Evolutionary conservation across 208 protist genomes (phyloP).

Genomic region (Naegleria fowleri): DNA sequence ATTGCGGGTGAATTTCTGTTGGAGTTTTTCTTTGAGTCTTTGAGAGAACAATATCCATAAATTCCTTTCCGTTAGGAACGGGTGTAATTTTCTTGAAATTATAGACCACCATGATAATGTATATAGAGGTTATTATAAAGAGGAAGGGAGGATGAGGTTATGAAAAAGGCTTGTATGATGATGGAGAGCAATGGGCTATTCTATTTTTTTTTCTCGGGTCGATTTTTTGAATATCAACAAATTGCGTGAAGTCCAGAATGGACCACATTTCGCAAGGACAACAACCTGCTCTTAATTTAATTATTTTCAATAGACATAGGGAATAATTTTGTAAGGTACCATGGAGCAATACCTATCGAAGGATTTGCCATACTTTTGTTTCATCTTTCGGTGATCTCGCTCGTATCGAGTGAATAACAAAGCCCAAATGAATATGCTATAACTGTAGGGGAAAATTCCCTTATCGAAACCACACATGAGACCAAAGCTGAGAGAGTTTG

Average conservation of each 20-base stretch:
- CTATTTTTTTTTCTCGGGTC: too few species aligned
- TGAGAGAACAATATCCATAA: conserved; percentile 98
- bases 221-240: too few species aligned
- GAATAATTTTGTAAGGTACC: not conserved
- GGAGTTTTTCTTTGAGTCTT: conserved; percentile 99
- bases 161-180: too few species aligned
- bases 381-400: not conserved
- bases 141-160: too few species aligned
- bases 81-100: conserved; percentile 47
- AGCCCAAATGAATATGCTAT: not conserved
- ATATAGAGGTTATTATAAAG: not conserved
- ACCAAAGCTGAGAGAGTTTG: not conserved
- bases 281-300: too few species aligned
- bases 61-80: conserved; percentile 95
- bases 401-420: conserved; percentile 15
- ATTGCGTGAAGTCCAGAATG: too few species aligned
- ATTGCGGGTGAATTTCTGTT: conserved; percentile 98
- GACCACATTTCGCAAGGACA: too few species aligned
- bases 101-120: conserved; percentile 11
- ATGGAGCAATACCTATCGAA: not conserved
- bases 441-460: not conserved
- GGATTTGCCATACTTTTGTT: not conserved
- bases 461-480: not conserved
- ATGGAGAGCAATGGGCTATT: too few species aligned
- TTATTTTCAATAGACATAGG: not conserved